Evolutionary conservation across 2,329 filamentous ascomycete genomes (phyloP).

Genomic region (Trichoderma simmonsii): DNA sequence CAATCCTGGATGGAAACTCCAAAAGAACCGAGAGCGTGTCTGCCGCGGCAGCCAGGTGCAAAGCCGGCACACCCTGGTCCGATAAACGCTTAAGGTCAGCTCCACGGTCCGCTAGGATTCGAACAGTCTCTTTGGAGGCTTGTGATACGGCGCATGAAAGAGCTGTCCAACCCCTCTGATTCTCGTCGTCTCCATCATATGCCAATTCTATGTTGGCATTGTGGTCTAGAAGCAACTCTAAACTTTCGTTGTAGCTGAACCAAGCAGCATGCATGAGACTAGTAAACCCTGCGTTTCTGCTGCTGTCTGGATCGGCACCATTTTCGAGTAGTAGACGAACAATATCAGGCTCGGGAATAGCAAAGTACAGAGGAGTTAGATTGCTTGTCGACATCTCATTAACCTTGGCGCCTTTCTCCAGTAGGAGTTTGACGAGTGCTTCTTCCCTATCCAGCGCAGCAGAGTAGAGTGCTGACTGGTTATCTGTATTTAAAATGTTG

Average conservation of each 20-base stretch:
- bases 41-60: conserved; percentile 4
- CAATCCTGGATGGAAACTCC: conserved; percentile 16
- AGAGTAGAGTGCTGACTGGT: not conserved
- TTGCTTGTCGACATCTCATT: conserved; percentile 14
- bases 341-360: not conserved
- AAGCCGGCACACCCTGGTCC: not conserved
- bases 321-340: conserved; percentile 15
- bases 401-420: conserved; percentile 22
- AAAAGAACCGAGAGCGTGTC: not conserved
- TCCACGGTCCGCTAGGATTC: conserved; percentile 14
- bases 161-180: conserved; percentile 13
- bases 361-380: conserved; percentile 9
- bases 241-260: conserved; percentile 1
- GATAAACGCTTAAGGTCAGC: conserved; percentile 7
- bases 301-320: conserved; percentile 12
- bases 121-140: not conserved
- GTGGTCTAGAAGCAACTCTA: conserved; percentile 12
- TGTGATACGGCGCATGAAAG: conserved; percentile 1
- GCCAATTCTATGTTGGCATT: conserved; percentile 2
- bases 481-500: not conserved
- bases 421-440: conserved; percentile 16
- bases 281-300: conserved; percentile 9
- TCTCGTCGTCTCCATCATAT: conserved; percentile 9
- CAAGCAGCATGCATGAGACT: conserved; percentile 16
- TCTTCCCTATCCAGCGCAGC: not conserved